Percentiles rank a stretch among this genome's conserved stretches.
Conservation (phyloP, 139 green algal genomes). For the Chlamydomonas incerta region DNA sequence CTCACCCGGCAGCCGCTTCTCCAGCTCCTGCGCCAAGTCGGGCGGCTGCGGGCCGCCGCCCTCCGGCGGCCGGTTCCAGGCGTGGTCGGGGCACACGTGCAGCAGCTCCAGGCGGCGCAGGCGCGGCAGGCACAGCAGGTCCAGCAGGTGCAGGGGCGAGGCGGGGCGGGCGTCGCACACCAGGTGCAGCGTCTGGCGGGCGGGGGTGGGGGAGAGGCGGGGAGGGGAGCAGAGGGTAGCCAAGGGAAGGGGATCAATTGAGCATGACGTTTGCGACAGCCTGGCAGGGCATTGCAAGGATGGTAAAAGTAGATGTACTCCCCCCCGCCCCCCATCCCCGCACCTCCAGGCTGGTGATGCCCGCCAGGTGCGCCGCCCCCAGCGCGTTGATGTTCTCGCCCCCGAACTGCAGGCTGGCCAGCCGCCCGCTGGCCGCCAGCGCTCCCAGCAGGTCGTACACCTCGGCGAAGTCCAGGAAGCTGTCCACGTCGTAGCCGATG, state of each 20-base stretch:
- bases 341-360: constrained; percentile 34
- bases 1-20: not conserved
- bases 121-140: constrained; percentile 17
- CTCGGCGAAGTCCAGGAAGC: constrained; percentile 36
- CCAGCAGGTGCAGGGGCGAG: constrained; percentile 22
- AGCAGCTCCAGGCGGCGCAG: constrained; percentile 27
- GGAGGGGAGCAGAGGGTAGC: too few species aligned
- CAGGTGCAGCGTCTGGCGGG: constrained; percentile 17
- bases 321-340: not conserved
- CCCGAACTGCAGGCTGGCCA: constrained; percentile 27
- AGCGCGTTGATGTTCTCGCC: constrained; percentile 42
- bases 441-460: constrained; percentile 36
- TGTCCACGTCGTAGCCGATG: constrained; percentile 44
- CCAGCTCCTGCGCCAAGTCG: too few species aligned
- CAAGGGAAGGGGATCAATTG: too few species aligned
- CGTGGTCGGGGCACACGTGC: constrained; percentile 30
- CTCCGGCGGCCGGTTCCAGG: constrained; percentile 9
- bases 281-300: too few species aligned
- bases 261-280: too few species aligned
- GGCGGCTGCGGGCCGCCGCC: too few species aligned
- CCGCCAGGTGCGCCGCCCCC: constrained; percentile 15
- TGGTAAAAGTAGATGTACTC: too few species aligned
- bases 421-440: not conserved
- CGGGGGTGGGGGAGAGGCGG: too few species aligned
- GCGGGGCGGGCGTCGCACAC: constrained; percentile 26